Base-by-base conservation (phyloP, 2,329 filamentous ascomycete genomes). In the Metarhizium anisopliae region DNA sequence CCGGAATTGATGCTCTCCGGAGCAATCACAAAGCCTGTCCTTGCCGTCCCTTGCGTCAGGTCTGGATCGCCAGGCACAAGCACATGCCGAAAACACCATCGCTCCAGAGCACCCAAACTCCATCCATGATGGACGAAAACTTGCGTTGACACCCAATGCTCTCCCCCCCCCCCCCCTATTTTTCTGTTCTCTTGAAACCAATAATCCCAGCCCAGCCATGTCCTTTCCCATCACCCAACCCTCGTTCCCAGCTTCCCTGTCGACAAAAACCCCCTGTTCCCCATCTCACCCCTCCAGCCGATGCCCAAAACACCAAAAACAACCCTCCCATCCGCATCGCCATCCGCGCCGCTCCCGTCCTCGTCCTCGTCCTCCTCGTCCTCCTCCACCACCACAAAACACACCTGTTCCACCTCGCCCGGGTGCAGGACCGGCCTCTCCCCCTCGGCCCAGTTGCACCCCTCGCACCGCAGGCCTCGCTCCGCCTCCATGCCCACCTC, bases 251-350 rank as follows among this genome's bases (percentile, higher is more conserved):
- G 74, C 77, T 87, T 93, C 10, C 92, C 92, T 6, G 94, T 99
- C 49, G 86, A 90, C 67, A 99, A 75, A 63, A 85, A 92, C 0
- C 94, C 94, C 63, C 83, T 82, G 71, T 93, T 94, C 0, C 94
- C 94, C 87, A 96, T 92, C 59, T 89, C 83, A 42, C 88, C 87
- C 60, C 89, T 81, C 94, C 94, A 99, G 55, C 90, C 87, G 57
- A 97, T 88, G 47, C 85, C 86, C 61, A 97, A 72, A 59, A 94
- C 85, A 5, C 92, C 93, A 66, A 97, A 84, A 20, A 86, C 76
- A 42, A 88, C 74, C 60, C 82, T 74, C 52, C 79, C 80, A 58
- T 86, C 84, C 35, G 61, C 59, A 47, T 78, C 35, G 82, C 73
- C 47, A 59, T 67, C 25, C 52, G 63, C 25, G 62, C 61, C 49